Conservation (phyloP, 805 yeast genomes). For the Barnettozyma californica region DNA sequence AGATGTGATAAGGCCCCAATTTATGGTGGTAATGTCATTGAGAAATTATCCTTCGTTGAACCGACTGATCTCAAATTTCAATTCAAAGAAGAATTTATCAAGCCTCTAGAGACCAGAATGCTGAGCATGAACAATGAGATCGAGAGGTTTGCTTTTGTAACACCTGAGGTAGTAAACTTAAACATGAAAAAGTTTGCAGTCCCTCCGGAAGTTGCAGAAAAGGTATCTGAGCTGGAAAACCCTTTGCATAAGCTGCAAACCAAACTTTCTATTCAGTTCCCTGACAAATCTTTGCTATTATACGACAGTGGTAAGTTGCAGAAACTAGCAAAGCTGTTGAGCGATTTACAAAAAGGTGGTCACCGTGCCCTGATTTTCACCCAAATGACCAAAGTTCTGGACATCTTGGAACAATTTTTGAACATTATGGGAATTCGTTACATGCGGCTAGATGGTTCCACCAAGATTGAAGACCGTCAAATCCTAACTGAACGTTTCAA, state of each 20-base stretch:
- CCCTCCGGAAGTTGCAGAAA: slow-evolving; percentile 32
- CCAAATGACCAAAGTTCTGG: slow-evolving; percentile 96
- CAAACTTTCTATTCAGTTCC: slow-evolving; percentile 87
- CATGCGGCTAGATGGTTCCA: slow-evolving; percentile 94
- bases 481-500: slow-evolving; percentile 89
- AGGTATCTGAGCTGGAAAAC: slow-evolving; percentile 29
- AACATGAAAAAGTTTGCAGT: slow-evolving; percentile 55
- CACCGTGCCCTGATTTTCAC: slow-evolving; percentile 95
- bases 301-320: slow-evolving; percentile 97
- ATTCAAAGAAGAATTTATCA: slow-evolving; percentile 29
- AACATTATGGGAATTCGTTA: slow-evolving; percentile 93
- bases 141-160: slow-evolving; percentile 77
- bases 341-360: slow-evolving; percentile 75
- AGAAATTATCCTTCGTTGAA: slow-evolving; percentile 32
- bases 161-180: slow-evolving; percentile 79
- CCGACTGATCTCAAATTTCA: slow-evolving; percentile 22
- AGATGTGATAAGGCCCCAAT: slow-evolving; percentile 64
- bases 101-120: slow-evolving; percentile 38
- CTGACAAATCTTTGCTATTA: slow-evolving; percentile 86
- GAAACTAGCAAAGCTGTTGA: slow-evolving; percentile 67
- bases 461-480: slow-evolving; percentile 96
- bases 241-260: slow-evolving; percentile 82
- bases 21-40: slow-evolving; percentile 56
- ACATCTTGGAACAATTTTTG: slow-evolving; percentile 85
- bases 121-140: slow-evolving; percentile 42